A percentile compares a stretch with the other conserved stretches of the same genome.
phyloP scores from a whole-genome alignment of 2,329 filamentous ascomycete genomes.

The Fusarium compactum region DNA sequence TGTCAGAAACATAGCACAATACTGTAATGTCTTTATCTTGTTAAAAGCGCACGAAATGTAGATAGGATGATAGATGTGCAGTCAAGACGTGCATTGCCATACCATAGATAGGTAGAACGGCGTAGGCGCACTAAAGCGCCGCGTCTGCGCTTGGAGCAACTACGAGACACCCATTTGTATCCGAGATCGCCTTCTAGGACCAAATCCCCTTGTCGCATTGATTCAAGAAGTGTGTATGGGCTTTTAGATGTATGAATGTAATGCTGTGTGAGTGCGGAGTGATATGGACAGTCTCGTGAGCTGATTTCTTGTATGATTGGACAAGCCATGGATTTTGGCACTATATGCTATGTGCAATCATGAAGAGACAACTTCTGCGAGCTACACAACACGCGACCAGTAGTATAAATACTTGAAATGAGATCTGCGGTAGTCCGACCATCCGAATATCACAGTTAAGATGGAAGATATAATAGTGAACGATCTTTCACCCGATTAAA shows the following conservation, averaged over 20 bases:
- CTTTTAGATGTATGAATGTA: neutral
- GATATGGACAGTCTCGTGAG: neutral
- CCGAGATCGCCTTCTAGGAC: neutral
- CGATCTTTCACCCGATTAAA: neutral
- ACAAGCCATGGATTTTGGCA: neutral
- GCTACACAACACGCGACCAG: neutral
- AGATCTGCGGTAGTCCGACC: neutral
- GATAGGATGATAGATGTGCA: neutral
- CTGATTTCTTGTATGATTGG: neutral
- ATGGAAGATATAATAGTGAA: neutral
- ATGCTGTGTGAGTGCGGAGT: neutral
- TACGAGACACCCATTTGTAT: neutral
- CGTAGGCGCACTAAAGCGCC: neutral
- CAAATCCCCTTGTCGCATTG: neutral
- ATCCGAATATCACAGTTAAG: neutral
- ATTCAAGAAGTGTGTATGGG: neutral
- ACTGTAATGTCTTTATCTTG: neutral
- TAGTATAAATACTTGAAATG: neutral
- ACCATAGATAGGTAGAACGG: too few relatives aligned
- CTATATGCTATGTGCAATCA: neutral
- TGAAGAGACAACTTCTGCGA: neutral
- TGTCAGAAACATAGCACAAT: neutral
- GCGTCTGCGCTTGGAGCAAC: neutral
- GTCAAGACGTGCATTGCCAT: neutral
- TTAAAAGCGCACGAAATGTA: neutral